A percentile compares a stretch with the other conserved stretches of the same genome.
These are phyloP conservation scores for Amanita brunnescens DNA, from an alignment of 768 basidiomycete species.

Conservation along the genomic window DNA sequence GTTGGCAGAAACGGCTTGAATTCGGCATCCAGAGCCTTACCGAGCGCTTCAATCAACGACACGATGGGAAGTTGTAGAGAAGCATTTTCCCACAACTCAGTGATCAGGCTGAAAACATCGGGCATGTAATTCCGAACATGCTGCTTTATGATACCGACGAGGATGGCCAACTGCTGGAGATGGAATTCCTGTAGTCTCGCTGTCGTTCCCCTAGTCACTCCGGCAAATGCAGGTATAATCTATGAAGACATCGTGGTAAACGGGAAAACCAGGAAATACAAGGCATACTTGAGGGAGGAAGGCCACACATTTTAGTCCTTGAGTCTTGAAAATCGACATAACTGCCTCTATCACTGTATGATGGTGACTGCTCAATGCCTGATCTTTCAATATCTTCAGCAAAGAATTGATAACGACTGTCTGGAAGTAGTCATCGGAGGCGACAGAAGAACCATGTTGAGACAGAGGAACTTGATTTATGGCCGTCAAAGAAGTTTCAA, in stretches of 20 bases:
- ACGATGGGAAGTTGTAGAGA: conserved; percentile 87
- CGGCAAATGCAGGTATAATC: conserved; percentile 94
- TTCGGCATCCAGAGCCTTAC: conserved; percentile 90
- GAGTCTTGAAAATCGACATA: conserved; percentile 98
- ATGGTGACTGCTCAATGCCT: conserved; percentile 77
- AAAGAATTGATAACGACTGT: conserved; percentile 89
- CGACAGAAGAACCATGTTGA: conserved; percentile 49
- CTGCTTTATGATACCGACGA: conserved; percentile 94
- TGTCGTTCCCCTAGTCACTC: conserved; percentile 74
- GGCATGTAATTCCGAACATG: conserved; percentile 90
- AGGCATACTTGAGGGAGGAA: conserved; percentile 80
- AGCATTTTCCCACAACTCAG: conserved; percentile 83
- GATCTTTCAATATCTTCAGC: conserved; percentile 81
- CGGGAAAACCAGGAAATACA: neutral
- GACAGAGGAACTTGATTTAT: conserved; percentile 64
- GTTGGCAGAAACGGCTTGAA: conserved; percentile 94
- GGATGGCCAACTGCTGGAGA: conserved; percentile 89
- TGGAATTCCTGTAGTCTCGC: conserved; percentile 88
- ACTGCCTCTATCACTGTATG: conserved; percentile 95
- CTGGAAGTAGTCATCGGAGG: conserved; percentile 95
- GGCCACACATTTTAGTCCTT: conserved; percentile 91
- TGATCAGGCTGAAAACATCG: conserved; percentile 77
- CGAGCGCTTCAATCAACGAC: conserved; percentile 84
- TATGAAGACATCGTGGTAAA: conserved; percentile 17
- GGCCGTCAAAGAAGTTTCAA: conserved; percentile 49